Percentiles rank a stretch among this genome's conserved stretches.
These are phyloP conservation scores for Aspergillus eucalypticola DNA, from an alignment of 2,329 filamentous ascomycete species.

Conservation along the genomic window DNA sequence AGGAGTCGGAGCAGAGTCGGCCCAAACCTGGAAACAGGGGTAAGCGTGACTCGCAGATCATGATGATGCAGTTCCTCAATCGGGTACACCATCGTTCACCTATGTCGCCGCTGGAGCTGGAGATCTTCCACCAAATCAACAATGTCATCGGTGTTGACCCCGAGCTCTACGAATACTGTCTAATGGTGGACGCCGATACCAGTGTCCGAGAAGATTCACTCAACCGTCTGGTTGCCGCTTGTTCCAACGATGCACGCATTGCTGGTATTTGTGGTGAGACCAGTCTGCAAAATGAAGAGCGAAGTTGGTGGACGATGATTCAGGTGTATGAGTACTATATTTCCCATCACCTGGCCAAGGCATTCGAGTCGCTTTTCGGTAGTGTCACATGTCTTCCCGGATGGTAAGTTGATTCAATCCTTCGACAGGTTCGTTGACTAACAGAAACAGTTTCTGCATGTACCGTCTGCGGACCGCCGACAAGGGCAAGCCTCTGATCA, in stretches of 20 bases:
- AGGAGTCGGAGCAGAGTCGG: conserved; percentile 88
- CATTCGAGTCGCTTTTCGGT: conserved; percentile 96
- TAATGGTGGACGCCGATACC: conserved; percentile 98
- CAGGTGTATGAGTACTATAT: conserved; percentile 99
- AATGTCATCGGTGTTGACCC: conserved; percentile 98
- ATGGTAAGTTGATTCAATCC: conserved; percentile 68
- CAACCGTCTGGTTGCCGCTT: conserved; percentile 88
- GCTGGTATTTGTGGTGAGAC: conserved; percentile 97
- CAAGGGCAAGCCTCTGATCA: conserved; percentile 90
- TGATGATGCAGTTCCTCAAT: conserved; percentile 97
- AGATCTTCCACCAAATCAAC: conserved; percentile 99
- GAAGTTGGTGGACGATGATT: conserved; percentile 99
- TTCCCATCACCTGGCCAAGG: conserved; percentile 93
- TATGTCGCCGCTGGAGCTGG: conserved; percentile 94
- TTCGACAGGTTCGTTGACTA: neutral
- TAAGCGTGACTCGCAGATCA: conserved; percentile 95
- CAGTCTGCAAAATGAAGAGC: conserved; percentile 90
- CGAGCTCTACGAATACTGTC: conserved; percentile 92
- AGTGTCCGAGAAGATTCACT: conserved; percentile 88
- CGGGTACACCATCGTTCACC: conserved; percentile 90
- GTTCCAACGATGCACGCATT: conserved; percentile 92
- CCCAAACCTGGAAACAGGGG: conserved; percentile 95
- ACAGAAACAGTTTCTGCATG: conserved; percentile 82
- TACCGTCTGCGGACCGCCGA: conserved; percentile 93
- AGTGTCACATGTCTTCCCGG: conserved; percentile 98